phyloP scores from a whole-genome alignment of 345 rosid genomes.

The Eucalyptus paniculata region DNA sequence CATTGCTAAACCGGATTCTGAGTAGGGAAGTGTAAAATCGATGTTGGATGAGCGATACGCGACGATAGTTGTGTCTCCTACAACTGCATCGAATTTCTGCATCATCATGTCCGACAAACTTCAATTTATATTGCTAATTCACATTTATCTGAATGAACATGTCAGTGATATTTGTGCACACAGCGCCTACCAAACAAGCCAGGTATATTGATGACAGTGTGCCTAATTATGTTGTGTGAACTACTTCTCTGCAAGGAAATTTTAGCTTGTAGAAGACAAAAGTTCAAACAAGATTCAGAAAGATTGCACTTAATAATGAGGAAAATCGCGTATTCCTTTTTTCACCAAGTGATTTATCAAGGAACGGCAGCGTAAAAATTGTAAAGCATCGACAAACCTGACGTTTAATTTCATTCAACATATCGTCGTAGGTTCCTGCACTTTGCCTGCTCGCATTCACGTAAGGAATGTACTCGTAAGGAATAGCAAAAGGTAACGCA shows the following conservation, averaged over 20 bases:
- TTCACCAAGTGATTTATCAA: neutral
- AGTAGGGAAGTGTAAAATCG: conserved; percentile 61
- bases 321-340: neutral
- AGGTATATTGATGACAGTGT: neutral
- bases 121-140: neutral
- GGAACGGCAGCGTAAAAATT: neutral
- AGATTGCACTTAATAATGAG: neutral
- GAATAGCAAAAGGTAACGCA: conserved; percentile 1
- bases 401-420: neutral
- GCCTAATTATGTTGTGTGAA: neutral
- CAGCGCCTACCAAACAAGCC: neutral
- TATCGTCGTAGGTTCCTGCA: neutral
- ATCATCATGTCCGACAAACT: neutral
- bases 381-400: neutral
- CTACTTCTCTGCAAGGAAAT: neutral
- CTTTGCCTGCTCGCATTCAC: neutral
- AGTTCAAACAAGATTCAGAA: neutral
- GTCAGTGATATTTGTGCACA: neutral
- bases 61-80: conserved; percentile 53
- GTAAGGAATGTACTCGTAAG: neutral
- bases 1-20: conserved; percentile 68
- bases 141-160: neutral
- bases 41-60: conserved; percentile 20
- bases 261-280: neutral
- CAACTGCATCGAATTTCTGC: conserved; percentile 40